phyloP scores from a whole-genome alignment of 805 yeast species.

The Tetrapisispora pingtungensis region DNA sequence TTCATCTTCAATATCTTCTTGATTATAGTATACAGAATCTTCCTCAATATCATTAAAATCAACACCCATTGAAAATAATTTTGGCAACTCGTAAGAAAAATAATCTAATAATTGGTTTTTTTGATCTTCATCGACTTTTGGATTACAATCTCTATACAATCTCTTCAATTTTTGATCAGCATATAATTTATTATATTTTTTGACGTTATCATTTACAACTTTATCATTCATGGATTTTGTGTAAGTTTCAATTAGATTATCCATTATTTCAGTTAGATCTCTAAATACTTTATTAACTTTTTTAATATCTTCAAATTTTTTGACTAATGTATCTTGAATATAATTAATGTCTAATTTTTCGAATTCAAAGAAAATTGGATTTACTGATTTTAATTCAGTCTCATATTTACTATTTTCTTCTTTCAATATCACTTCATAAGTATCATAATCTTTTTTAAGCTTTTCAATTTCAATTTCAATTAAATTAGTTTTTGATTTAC shows the following conservation, averaged over 20 bases:
- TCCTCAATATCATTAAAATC: constrained; percentile 5
- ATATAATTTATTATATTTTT: constrained; percentile 37
- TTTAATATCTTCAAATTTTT: constrained; percentile 12
- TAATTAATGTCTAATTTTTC: constrained; percentile 11
- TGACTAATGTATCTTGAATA: constrained; percentile 8
- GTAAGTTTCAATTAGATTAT: constrained; percentile 44
- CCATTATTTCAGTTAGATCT: constrained; percentile 32
- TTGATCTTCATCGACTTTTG: constrained; percentile 16
- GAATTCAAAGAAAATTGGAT: constrained; percentile 18
- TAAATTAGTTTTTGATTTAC: constrained; percentile 3
- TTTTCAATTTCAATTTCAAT: constrained; percentile 7
- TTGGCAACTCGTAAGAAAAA: constrained; percentile 22
- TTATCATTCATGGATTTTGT: constrained; percentile 80
- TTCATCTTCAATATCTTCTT: not conserved
- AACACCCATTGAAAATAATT: constrained; percentile 13
- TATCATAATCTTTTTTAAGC: constrained; percentile 7
- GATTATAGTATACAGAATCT: constrained; percentile 9
- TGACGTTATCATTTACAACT: constrained; percentile 69
- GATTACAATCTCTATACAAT: constrained; percentile 9
- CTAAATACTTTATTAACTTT: constrained; percentile 15
- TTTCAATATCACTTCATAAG: constrained; percentile 16
- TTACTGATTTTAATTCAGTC: constrained; percentile 11
- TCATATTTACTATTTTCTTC: constrained; percentile 12
- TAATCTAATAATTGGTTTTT: constrained; percentile 18
- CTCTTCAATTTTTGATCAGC: constrained; percentile 11